Evolutionary conservation across 2,329 filamentous ascomycete genomes (phyloP).

Genomic region (Aspergillus chevalieri): DNA sequence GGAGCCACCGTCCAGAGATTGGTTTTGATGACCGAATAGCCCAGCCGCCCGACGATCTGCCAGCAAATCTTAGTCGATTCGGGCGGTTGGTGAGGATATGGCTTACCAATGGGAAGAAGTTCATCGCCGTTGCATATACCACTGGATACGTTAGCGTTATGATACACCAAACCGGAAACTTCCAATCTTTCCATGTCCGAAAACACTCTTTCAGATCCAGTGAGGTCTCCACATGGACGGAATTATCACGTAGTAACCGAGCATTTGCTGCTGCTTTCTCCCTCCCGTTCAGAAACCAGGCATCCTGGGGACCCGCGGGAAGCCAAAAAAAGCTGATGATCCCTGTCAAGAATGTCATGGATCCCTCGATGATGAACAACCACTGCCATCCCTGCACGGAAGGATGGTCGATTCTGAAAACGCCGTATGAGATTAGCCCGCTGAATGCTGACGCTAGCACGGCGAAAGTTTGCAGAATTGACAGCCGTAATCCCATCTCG

Average conservation of each 20-base stretch:
- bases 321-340: constrained; percentile 29
- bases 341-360: constrained; percentile 26
- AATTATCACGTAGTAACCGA: constrained; percentile 43
- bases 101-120: constrained; percentile 42
- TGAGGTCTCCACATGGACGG: constrained; percentile 29
- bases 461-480: constrained; percentile 41
- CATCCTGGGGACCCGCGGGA: constrained; percentile 25
- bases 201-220: constrained; percentile 41
- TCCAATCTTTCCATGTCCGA: constrained; percentile 37
- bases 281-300: constrained; percentile 34
- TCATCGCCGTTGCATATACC: constrained; percentile 41
- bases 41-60: constrained; percentile 40
- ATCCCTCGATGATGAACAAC: constrained; percentile 39
- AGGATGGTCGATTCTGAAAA: constrained; percentile 45
- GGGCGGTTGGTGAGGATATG: not conserved
- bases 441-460: constrained; percentile 38
- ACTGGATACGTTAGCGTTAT: constrained; percentile 46
- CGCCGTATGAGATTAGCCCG: constrained; percentile 36
- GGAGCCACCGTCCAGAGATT: constrained; percentile 47
- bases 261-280: constrained; percentile 37
- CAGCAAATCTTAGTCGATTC: not conserved
- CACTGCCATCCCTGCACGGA: constrained; percentile 45
- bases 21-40: constrained; percentile 41
- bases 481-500: constrained; percentile 41
- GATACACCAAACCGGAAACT: constrained; percentile 41